Base-by-base conservation (phyloP, 129 eudicot genomes). In the Flaveria brownii region DNA sequence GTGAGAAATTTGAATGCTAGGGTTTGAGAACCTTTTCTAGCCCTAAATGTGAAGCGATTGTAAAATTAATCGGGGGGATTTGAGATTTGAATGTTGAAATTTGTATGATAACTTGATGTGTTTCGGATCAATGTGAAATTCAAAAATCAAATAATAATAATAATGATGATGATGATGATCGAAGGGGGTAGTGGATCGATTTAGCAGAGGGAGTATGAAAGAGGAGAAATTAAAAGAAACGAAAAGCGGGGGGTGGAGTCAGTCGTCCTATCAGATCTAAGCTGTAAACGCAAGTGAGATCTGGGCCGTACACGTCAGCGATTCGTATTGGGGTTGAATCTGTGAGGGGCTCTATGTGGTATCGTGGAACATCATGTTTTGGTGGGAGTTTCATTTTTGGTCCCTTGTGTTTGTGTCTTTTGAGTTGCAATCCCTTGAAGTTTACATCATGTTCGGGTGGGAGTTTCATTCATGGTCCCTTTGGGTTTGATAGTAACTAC, bases 231-330 rank as follows among this genome's bases (percentile, higher is more conserved):
- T 36, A 62, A 65, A 78, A 64, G 74, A 54, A 68, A 43, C 20
- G 77, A 43, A 76, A 73, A 61, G 69, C 78, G 78, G 78, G 49
- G 57, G 60, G 73, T 60, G 50, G 42, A 16, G 80, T 17, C 16
- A 45, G 11, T 54, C 26, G 33, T 14, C 49, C 41, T 68, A 77
- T 72, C 77, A 72, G 75, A 80, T 74, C 71, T 77, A 73, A 49
- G 82, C 69, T 73, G 78, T 76, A 50, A 60, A 51, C 54, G 23
- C 2, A 49, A 4, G 25, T 50, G 8, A 41, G 75, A 87, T 87
- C 91, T 39, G n/a, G 72, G 17, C 86, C 90, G 90, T 86, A 77
- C 90, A 86, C 80, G 86, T 86, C 87, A 86, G 72, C 83, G 25
- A 78, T 85, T 77, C 82, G 14, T 56, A 49, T 66, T 49, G 36